phyloP scores from a whole-genome alignment of 2,329 filamentous ascomycete species.

The Trichophyton mentagrophytes region DNA sequence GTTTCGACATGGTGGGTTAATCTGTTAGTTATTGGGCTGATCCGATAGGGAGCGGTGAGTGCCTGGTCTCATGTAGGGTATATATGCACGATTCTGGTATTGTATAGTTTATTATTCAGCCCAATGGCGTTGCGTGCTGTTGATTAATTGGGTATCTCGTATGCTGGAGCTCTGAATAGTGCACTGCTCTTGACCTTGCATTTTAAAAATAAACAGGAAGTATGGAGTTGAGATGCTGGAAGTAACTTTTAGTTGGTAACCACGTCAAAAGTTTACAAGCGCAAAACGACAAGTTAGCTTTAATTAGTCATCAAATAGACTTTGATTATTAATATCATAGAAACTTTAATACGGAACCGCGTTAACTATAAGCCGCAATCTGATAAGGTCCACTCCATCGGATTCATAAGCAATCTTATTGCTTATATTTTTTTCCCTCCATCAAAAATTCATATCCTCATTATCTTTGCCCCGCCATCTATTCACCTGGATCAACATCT shows the following conservation, averaged over 20 bases:
- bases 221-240: not conserved
- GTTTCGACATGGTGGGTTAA: slow-evolving; percentile 46
- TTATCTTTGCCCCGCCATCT: not conserved
- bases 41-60: not conserved
- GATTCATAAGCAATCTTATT: not conserved
- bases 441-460: not conserved
- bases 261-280: too few relatives aligned
- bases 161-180: not conserved
- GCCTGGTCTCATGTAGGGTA: not conserved
- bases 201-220: too few relatives aligned
- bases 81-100: not conserved
- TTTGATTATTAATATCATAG: too few relatives aligned
- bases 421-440: not conserved
- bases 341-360: too few relatives aligned
- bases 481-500: not conserved
- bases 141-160: too few relatives aligned
- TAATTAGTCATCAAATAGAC: too few relatives aligned
- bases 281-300: too few relatives aligned
- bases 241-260: not conserved
- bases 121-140: not conserved
- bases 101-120: not conserved
- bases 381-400: not conserved
- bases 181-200: too few relatives aligned
- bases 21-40: not conserved
- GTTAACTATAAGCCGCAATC: too few relatives aligned